phyloP scores from a whole-genome alignment of 148 eudicot genomes.

The Camellia sinensis region DNA sequence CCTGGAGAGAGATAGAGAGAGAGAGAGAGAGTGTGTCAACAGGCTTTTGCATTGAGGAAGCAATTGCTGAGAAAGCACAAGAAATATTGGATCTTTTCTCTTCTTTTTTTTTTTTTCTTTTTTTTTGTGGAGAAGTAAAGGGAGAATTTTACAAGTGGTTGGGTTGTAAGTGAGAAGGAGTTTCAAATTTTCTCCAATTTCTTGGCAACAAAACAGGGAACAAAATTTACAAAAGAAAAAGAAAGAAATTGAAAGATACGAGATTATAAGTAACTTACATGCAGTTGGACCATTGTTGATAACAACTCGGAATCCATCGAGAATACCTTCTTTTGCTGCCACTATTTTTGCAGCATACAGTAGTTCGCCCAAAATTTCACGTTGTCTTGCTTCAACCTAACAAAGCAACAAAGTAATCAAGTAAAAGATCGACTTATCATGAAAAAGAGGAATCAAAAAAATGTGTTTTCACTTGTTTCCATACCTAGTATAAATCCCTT shows the following conservation, averaged over 20 bases:
- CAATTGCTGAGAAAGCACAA: not conserved
- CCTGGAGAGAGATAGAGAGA: slow-evolving; percentile 26
- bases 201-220: not conserved
- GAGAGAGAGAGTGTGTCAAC: slow-evolving; percentile 10
- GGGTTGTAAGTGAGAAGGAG: not conserved
- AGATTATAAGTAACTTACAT: slow-evolving; percentile 34
- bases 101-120: too few relatives aligned
- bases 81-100: too few relatives aligned
- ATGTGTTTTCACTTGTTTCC: too few relatives aligned
- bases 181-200: too few relatives aligned
- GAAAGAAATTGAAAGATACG: too few relatives aligned
- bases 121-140: too few relatives aligned
- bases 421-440: too few relatives aligned
- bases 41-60: not conserved
- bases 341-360: slow-evolving; percentile 65
- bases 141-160: not conserved
- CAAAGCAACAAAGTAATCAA: not conserved
- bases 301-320: slow-evolving; percentile 74
- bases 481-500: too few relatives aligned
- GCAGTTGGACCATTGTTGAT: slow-evolving; percentile 62
- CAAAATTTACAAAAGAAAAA: not conserved
- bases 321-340: slow-evolving; percentile 72
- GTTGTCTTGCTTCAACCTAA: slow-evolving; percentile 63
- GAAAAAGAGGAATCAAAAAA: too few relatives aligned
- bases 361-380: slow-evolving; percentile 61